Conservation (phyloP, 768 basidiomycete species). For the Astraeus odoratus region DNA sequence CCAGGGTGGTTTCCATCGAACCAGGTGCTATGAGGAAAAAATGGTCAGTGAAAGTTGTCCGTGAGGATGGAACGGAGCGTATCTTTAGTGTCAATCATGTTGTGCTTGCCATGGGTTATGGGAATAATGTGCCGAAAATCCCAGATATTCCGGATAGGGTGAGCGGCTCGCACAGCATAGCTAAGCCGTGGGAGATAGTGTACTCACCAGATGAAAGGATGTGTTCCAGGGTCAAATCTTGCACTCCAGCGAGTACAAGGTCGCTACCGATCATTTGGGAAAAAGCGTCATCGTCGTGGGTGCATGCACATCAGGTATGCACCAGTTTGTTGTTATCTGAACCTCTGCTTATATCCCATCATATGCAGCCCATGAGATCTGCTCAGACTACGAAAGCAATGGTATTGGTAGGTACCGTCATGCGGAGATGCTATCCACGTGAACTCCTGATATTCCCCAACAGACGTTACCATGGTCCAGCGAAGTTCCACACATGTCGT, state of each 20-base stretch:
- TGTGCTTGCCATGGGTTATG: constrained; percentile 51
- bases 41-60: constrained; percentile 41
- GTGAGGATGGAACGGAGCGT: constrained; percentile 26
- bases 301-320: constrained; percentile 51
- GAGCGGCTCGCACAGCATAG: not conserved
- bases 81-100: constrained; percentile 42
- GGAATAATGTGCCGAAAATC: constrained; percentile 36
- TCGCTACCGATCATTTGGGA: constrained; percentile 42
- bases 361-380: constrained; percentile 38
- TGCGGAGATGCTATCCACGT: not conserved
- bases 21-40: constrained; percentile 32
- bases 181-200: not conserved
- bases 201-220: constrained; percentile 23
- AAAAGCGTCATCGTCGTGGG: constrained; percentile 67
- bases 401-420: constrained; percentile 23
- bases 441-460: not conserved
- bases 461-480: constrained; percentile 56
- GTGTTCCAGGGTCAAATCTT: constrained; percentile 46
- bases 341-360: constrained; percentile 14
- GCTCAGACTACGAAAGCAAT: constrained; percentile 34
- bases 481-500: constrained; percentile 45
- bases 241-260: constrained; percentile 48
- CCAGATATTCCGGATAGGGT: constrained; percentile 41
- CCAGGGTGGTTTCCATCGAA: constrained; percentile 32
- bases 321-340: not conserved